phyloP scores from a whole-genome alignment of 768 basidiomycete genomes.

The Pleurotus ostreatus region DNA sequence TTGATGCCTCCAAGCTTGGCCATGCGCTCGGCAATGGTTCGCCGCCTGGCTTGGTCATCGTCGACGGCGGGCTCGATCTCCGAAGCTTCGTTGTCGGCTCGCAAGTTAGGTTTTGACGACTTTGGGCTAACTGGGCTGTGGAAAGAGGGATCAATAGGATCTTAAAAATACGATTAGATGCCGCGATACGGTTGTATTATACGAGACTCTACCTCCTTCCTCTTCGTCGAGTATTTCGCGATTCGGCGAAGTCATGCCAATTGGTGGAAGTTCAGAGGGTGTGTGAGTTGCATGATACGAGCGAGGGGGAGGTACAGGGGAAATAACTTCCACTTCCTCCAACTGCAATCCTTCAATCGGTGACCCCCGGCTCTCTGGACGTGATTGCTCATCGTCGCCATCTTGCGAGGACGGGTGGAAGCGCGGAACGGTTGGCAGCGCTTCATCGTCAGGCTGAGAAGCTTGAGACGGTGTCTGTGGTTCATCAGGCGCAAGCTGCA shows the following conservation, averaged over 20 bases:
- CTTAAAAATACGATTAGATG: slow-evolving; percentile 26
- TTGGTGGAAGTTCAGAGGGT: slow-evolving; percentile 15
- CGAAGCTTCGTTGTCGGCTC: slow-evolving; percentile 1
- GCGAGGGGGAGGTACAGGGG: slow-evolving; percentile 11
- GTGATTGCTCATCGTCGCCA: neutral
- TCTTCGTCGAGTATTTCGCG: slow-evolving; percentile 55
- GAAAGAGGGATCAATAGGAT: slow-evolving; percentile 68
- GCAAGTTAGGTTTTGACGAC: slow-evolving; percentile 25
- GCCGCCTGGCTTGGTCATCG: slow-evolving; percentile 49
- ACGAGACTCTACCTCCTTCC: slow-evolving; percentile 48
- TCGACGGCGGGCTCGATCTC: slow-evolving; percentile 28
- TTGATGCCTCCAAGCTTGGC: slow-evolving; percentile 85
- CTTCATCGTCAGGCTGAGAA: slow-evolving; percentile 22
- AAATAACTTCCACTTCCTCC: slow-evolving; percentile 11
- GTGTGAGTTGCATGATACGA: neutral
- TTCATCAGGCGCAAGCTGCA: neutral
- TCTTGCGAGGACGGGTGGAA: slow-evolving; percentile 5
- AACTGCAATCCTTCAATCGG: neutral
- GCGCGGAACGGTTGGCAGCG: slow-evolving; percentile 27
- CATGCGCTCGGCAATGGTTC: slow-evolving; percentile 91
- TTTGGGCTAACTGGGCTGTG: slow-evolving; percentile 43
- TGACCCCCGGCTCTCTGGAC: neutral
- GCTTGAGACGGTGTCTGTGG: slow-evolving; percentile 5
- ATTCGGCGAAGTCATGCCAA: slow-evolving; percentile 19
- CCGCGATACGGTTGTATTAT: neutral